Evolutionary conservation across 208 protist species (phyloP).

Genomic region (Leishmania turanica): DNA sequence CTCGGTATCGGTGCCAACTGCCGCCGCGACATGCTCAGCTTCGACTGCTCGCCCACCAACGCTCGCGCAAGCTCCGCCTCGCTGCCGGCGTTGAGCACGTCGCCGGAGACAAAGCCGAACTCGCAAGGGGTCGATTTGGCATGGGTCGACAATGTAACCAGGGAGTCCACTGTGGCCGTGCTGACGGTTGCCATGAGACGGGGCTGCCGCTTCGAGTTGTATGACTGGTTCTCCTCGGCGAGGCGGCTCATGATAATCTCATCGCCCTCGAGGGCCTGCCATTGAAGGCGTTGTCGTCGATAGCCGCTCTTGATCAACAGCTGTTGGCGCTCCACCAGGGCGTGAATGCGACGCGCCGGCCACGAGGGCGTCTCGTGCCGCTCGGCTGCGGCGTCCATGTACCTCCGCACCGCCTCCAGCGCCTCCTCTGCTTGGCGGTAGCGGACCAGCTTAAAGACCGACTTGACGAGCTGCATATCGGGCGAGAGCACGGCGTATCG

Average conservation of each 20-base stretch:
- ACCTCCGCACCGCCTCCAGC: conserved; percentile 19
- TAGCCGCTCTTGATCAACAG: conserved; percentile 44
- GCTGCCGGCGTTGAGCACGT: background rate
- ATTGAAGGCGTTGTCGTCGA: conserved; percentile 26
- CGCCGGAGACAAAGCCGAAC: conserved; percentile 1
- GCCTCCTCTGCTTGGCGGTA: conserved; percentile 37
- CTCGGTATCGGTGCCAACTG: background rate
- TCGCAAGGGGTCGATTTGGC: background rate
- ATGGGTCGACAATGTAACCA: background rate
- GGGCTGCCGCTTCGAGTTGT: background rate
- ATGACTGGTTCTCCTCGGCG: conserved; percentile 6
- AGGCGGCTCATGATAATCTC: conserved; percentile 22
- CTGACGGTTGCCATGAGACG: background rate
- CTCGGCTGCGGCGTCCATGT: conserved; percentile 12
- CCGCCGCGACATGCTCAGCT: conserved; percentile 4
- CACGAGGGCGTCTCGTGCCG: conserved; percentile 28
- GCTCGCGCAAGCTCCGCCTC: conserved; percentile 24
- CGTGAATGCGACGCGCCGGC: conserved; percentile 31
- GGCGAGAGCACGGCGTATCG: conserved; percentile 14
- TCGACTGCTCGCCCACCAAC: conserved; percentile 30
- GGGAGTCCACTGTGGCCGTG: conserved; percentile 5
- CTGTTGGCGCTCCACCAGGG: conserved; percentile 30
- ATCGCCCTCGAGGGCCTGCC: conserved; percentile 50
- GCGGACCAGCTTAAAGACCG: conserved; percentile 51
- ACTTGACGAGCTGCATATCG: conserved; percentile 31